Base-by-base conservation (phyloP, 495 filamentous ascomycete species). In the Cercophora samala region DNA sequence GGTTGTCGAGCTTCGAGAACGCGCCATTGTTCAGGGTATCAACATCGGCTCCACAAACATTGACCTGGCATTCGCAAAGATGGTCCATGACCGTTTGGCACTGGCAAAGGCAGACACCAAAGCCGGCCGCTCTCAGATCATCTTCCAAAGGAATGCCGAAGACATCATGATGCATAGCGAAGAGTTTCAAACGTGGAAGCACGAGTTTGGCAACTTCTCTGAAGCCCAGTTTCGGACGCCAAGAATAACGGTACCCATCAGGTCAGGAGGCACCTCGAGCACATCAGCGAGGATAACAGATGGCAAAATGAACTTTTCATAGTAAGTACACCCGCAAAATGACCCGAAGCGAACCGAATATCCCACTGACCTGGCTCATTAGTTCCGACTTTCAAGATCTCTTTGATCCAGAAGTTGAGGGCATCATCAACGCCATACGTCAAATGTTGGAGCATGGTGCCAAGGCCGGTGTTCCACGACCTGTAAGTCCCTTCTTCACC, bases 21-120 rank as follows among this genome's bases (percentile, higher is more conserved):
- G 23, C 17, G n/a, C 58, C 21, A 24, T 29, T 18, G 23, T 60
- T 15, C 58, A 60, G 23, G 58, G 58, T 13, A 60, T 23, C 17
- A 26, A 60, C 23, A 60, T 60, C n/a, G 58, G 58, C 4, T 60
- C 58, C 4, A 60, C 58, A 5, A 60, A 60, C 58, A 60, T 60
- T 13, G 58, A 60, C n/a, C 5, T 23, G 9, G 58, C n/a, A 1
- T 60, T 60, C 23, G n/a, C 23, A 6, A 29, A 24, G 26, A 8
- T 60, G 58, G 58, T 60, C 2, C 23, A 60, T 13, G 24, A 4
- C 6, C 21, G 58, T 3, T 21, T 60, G 58, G 19, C 23, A 5
- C 23, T 23, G 17, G 58, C 58, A 6, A 26, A 9, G 23, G 58
- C 22, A 25, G 24, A 22, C 22, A 24, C 26, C 5, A 26, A 60